Percentiles rank a stretch among this genome's conserved stretches.
Conservation (phyloP, 106 monocot genomes). For the Dendrobium nobile region DNA sequence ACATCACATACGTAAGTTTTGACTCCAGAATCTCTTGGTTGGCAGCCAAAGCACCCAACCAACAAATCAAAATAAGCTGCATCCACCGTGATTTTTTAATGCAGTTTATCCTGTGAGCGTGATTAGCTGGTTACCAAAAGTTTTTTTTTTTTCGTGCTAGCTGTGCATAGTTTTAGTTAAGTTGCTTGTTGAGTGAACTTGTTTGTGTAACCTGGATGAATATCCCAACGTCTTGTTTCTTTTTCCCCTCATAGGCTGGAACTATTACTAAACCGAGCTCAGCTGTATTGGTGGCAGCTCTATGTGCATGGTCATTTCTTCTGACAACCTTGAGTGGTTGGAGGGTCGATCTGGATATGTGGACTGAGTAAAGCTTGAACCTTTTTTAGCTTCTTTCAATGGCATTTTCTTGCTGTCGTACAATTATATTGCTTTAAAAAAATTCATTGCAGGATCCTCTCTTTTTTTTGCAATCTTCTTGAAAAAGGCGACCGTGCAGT, state of each 20-base stretch:
- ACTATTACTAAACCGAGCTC: slow-evolving; percentile 39
- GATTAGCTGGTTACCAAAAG: neutral
- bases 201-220: no score
- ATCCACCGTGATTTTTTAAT: neutral
- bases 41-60: no score
- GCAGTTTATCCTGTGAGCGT: neutral
- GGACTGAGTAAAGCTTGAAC: slow-evolving; percentile 61
- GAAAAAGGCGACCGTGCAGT: slow-evolving; percentile 80
- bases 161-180: no score
- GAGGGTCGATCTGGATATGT: slow-evolving; percentile 66
- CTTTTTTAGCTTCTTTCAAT: neutral
- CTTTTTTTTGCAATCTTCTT: slow-evolving; percentile 59
- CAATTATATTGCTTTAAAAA: neutral
- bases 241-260: slow-evolving; percentile 26
- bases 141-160: no score
- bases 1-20: no score
- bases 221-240: neutral
- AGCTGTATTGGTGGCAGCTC: slow-evolving; percentile 50
- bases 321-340: slow-evolving; percentile 56
- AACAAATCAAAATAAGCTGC: no score
- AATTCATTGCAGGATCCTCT: slow-evolving; percentile 50
- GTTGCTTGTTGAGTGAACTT: no score
- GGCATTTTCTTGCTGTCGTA: neutral
- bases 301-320: slow-evolving; percentile 93
- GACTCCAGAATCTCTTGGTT: no score